Evolutionary conservation across 2,329 filamentous ascomycete species (phyloP).

Genomic region (Fusarium mundagurra): DNA sequence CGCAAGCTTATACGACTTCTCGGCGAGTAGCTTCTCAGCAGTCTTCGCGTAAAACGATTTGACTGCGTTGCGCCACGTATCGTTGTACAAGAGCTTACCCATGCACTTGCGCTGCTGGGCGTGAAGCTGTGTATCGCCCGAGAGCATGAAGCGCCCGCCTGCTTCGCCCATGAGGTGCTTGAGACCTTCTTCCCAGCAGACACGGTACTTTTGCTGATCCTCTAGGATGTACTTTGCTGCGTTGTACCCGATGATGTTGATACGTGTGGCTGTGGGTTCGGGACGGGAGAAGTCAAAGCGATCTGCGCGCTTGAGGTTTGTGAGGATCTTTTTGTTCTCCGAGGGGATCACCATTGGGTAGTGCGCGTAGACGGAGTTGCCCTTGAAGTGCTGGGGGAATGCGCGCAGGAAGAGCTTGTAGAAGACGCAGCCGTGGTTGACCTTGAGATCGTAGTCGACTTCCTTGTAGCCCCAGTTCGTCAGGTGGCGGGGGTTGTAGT

Average conservation of each 20-base stretch:
- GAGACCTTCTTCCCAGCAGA: constrained; percentile 72
- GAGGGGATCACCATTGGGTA: constrained; percentile 77
- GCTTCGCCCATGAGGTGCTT: constrained; percentile 68
- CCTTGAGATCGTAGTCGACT: constrained; percentile 74
- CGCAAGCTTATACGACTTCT: constrained; percentile 71
- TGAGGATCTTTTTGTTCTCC: constrained; percentile 78
- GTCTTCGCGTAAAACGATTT: constrained; percentile 74
- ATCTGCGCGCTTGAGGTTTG: constrained; percentile 71
- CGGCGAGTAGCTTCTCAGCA: constrained; percentile 67
- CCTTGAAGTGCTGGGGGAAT: constrained; percentile 82
- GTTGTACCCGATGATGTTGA: constrained; percentile 69
- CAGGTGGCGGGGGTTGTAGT: constrained; percentile 77
- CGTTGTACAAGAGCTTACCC: constrained; percentile 67
- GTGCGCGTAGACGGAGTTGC: constrained; percentile 83
- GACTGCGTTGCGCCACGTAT: constrained; percentile 69
- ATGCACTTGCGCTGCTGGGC: constrained; percentile 63
- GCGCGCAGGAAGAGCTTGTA: constrained; percentile 85
- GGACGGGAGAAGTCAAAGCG: constrained; percentile 77
- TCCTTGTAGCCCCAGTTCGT: constrained; percentile 89
- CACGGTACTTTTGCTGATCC: constrained; percentile 69
- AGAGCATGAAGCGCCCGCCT: constrained; percentile 66
- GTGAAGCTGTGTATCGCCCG: constrained; percentile 60
- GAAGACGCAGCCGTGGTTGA: constrained; percentile 85
- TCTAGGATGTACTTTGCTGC: constrained; percentile 71
- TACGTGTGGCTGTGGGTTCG: constrained; percentile 55